A percentile compares a stretch with the other conserved stretches of the same genome.
These are phyloP conservation scores for Rhododendron vialii DNA, from an alignment of 148 eudicot genomes.

Conservation along the genomic window DNA sequence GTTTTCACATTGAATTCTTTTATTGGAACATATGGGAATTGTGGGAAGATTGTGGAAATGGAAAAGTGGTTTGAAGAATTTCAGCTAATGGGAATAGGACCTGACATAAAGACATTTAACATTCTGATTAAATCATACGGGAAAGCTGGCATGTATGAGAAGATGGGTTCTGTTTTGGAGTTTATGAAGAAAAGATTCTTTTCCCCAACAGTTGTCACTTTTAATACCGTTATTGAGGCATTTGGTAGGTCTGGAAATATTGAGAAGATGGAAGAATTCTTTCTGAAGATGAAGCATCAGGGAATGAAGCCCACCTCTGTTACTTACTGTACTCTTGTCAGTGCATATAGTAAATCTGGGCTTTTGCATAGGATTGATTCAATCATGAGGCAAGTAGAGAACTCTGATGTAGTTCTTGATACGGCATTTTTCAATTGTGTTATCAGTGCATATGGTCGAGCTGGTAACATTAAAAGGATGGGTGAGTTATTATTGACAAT, in stretches of 20 bases:
- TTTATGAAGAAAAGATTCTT: constrained; percentile 70
- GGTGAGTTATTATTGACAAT: constrained; percentile 45
- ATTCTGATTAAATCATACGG: constrained; percentile 83
- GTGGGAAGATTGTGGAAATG: constrained; percentile 62
- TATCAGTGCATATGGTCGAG: constrained; percentile 68
- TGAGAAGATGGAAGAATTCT: constrained; percentile 60
- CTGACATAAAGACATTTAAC: constrained; percentile 74
- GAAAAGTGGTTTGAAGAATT: constrained; percentile 87
- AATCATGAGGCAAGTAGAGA: constrained; percentile 68
- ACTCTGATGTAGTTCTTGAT: constrained; percentile 71
- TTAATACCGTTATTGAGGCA: constrained; percentile 57
- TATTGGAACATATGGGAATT: constrained; percentile 67
- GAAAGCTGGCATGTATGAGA: constrained; percentile 56
- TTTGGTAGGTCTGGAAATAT: constrained; percentile 60
- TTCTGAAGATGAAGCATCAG: constrained; percentile 85
- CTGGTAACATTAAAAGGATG: constrained; percentile 62
- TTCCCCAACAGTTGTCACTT: constrained; percentile 71
- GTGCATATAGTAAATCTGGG: constrained; percentile 66
- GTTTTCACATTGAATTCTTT: constrained; percentile 79
- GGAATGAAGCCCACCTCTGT: constrained; percentile 80
- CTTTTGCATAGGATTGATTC: constrained; percentile 66
- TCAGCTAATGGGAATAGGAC: constrained; percentile 72
- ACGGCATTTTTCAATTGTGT: constrained; percentile 77
- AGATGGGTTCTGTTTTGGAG: constrained; percentile 61
- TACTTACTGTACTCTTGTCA: constrained; percentile 73